Conservation (phyloP, 2,329 filamentous ascomycete genomes). For the Curvularia spicifera region DNA sequence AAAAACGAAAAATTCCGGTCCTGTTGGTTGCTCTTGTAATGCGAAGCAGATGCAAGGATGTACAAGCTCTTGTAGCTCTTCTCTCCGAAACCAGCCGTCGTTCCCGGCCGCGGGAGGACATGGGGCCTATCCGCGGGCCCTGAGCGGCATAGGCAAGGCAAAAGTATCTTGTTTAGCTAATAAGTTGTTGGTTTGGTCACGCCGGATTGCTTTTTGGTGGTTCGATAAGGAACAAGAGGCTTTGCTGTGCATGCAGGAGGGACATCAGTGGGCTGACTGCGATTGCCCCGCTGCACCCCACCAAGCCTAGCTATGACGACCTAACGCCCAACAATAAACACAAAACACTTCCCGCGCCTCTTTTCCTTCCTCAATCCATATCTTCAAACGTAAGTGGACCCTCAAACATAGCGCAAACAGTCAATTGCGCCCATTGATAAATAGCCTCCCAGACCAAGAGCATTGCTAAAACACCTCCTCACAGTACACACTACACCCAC, state of each 20-base stretch:
- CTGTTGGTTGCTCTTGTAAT: background rate
- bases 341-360: constrained; percentile 20
- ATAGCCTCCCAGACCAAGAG: background rate
- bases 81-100: constrained; percentile 1
- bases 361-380: constrained; percentile 17
- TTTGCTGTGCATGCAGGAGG: constrained; percentile 17
- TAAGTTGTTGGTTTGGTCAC: constrained; percentile 13
- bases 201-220: constrained; percentile 33
- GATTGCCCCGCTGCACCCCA: constrained; percentile 28
- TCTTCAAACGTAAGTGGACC: constrained; percentile 28
- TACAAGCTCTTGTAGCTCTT: constrained; percentile 6
- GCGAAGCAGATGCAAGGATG: background rate
- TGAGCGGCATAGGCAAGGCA: constrained; percentile 3
- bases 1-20: background rate
- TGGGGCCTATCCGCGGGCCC: constrained; percentile 11
- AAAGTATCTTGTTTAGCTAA: constrained; percentile 17
- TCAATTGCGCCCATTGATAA: constrained; percentile 4
- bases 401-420: constrained; percentile 11
- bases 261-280: constrained; percentile 10
- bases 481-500: constrained; percentile 13
- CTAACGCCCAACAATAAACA: constrained; percentile 31
- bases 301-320: constrained; percentile 32
- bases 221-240: constrained; percentile 31
- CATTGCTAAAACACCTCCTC: constrained; percentile 5
- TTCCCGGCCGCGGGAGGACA: constrained; percentile 36